phyloP scores from a whole-genome alignment of 179 eudicot species.

The Heliamphora pulchella region DNA sequence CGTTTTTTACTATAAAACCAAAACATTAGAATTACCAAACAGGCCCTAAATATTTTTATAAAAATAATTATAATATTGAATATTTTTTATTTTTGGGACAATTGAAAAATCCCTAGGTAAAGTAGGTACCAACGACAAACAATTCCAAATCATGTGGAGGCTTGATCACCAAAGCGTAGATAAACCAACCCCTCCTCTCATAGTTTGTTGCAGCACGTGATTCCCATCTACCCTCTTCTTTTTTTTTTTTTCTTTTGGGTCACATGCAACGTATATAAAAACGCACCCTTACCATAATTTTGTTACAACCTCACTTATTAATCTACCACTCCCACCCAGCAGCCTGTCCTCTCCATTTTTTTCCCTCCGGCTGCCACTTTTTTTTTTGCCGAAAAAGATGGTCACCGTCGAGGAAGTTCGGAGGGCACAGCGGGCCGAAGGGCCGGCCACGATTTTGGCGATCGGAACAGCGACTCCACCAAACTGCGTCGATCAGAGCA shows the following conservation, averaged over 20 bases:
- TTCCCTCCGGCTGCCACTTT: neutral
- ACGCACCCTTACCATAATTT: neutral
- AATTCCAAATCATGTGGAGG: neutral
- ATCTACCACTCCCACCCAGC: neutral
- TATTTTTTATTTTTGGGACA: too few relatives aligned
- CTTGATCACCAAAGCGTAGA: neutral
- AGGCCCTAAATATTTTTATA: too few relatives aligned
- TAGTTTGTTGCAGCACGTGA: neutral
- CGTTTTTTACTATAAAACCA: too few relatives aligned
- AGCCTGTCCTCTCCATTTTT: neutral
- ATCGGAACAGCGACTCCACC: slow-evolving; percentile 44
- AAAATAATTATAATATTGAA: too few relatives aligned
- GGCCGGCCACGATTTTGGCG: slow-evolving; percentile 37
- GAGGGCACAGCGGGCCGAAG: slow-evolving; percentile 32
- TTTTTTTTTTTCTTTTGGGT: too few relatives aligned
- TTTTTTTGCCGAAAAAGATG: slow-evolving; percentile 20
- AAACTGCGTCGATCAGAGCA: slow-evolving; percentile 34
- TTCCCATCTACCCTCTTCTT: neutral
- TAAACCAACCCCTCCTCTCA: slow-evolving; percentile 1
- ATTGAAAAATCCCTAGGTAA: too few relatives aligned
- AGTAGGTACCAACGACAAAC: neutral
- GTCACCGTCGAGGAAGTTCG: slow-evolving; percentile 37
- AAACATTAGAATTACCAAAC: too few relatives aligned
- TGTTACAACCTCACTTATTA: neutral
- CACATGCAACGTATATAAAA: neutral